Evolutionary conservation across 179 eudicot genomes (phyloP).

Genomic region (Dionaea muscipula): DNA sequence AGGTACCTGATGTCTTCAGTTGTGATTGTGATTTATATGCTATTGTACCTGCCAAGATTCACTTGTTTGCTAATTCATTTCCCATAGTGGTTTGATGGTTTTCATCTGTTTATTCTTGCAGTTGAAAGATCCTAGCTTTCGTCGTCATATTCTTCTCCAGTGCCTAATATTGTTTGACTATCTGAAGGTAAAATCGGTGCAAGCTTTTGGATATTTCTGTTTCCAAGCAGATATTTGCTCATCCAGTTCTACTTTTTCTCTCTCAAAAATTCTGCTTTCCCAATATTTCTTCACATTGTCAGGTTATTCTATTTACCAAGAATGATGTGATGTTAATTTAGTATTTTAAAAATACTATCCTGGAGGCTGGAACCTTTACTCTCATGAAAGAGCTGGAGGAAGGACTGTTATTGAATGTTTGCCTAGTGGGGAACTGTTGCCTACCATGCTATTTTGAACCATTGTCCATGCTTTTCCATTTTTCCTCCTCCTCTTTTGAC

Average conservation of each 20-base stretch:
- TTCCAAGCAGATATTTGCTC: not conserved
- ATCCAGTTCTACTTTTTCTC: too few relatives aligned
- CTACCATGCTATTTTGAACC: too few relatives aligned
- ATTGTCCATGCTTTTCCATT: not conserved
- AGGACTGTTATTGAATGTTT: too few relatives aligned
- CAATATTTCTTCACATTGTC: too few relatives aligned
- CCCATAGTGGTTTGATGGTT: not conserved
- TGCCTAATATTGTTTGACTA: conserved; percentile 92
- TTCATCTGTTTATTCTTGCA: conserved; percentile 23
- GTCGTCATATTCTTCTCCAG: conserved; percentile 92
- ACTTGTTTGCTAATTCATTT: not conserved
- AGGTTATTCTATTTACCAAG: too few relatives aligned
- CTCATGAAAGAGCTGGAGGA: too few relatives aligned
- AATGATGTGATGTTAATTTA: too few relatives aligned
- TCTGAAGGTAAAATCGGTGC: conserved; percentile 51
- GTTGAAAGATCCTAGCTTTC: conserved; percentile 97
- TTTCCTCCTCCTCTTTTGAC: not conserved
- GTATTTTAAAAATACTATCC: too few relatives aligned
- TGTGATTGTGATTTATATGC: not conserved
- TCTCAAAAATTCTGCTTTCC: too few relatives aligned
- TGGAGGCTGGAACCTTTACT: too few relatives aligned
- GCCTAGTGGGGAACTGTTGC: too few relatives aligned
- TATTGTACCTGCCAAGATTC: not conserved
- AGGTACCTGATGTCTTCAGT: conserved; percentile 32
- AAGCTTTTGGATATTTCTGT: not conserved